Percentiles rank a stretch among this genome's conserved stretches.
Conservation (phyloP, 331 rosid genomes). For the Telfairia occidentalis region DNA sequence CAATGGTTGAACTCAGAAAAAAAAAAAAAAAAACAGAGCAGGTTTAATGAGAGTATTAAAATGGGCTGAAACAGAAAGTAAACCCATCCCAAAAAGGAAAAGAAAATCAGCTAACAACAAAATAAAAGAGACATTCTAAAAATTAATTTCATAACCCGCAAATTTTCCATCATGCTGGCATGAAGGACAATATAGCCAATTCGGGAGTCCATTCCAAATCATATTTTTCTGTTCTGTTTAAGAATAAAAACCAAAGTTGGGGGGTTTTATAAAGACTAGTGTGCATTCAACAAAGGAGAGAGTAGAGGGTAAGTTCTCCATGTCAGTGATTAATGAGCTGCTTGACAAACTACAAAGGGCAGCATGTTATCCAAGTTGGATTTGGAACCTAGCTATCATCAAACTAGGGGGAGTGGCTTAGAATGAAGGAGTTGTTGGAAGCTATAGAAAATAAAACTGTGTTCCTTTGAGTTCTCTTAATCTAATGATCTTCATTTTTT, state of each 20-base stretch:
- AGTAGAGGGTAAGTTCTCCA: not conserved
- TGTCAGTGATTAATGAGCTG: not conserved
- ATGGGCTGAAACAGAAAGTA: too few species aligned
- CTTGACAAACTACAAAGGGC: not conserved
- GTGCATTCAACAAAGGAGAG: not conserved
- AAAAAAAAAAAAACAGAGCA: too few species aligned
- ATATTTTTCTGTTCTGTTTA: not conserved
- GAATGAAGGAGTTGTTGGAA: not conserved
- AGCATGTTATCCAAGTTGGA: not conserved
- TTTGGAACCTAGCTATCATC: not conserved
- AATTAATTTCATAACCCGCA: too few species aligned
- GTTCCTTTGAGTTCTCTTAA: not conserved
- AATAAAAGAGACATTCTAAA: not conserved
- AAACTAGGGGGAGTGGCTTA: not conserved
- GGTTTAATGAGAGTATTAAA: too few species aligned
- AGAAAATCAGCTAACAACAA: not conserved
- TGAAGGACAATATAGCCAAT: too few species aligned
- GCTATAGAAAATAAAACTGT: not conserved
- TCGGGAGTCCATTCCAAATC: not conserved
- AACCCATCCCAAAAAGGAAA: not conserved
- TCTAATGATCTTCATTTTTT: not conserved
- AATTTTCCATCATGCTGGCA: too few species aligned
- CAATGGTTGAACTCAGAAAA: too few species aligned
- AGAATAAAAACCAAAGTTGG: not conserved
- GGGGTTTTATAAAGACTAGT: not conserved